Base-by-base conservation (phyloP, 1,139 yeast genomes). In the Yamadazyma friedrichii region DNA sequence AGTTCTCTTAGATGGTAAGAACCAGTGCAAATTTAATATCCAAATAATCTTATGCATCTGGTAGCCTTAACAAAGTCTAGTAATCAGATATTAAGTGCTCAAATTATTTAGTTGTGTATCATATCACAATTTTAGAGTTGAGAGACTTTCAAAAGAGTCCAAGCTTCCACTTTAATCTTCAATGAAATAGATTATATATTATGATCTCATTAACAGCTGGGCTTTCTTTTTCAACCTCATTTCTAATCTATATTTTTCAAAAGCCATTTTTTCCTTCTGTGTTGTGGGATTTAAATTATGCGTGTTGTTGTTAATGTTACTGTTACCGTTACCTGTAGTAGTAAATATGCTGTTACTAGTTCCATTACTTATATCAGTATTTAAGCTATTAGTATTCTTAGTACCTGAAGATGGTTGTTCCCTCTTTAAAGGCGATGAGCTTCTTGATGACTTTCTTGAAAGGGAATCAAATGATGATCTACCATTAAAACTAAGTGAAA, bases 171-270 rank as follows among this genome's bases (percentile, higher is more conserved):
- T 20, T 6, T 20, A 20, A 20, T 20, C 24, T 6, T 20, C 8
- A 20, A 8, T 8, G 8, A 20, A 20, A 20, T 20, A 20, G 5
- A 20, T 20, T 9, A 6, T 22, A 22, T 26, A 13, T 40, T 39
- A 40, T 31, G 47, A 46, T 36, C 49, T 61, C 44, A 66, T 47
- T 54, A 68, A 49, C 61, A 54, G 68, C 46, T 69, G 74, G 2
- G 69, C 74, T 47, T 61, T 68, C 58, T 69, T 71, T 55, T 72
- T 72, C 34, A 72, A 52, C 38, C 76, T 53, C 74, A 69, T 64
- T 47, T 72, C 78, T 46, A 71, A 44, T 36, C 76, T 53, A 30
- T 55, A 54, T 49, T 72, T 72, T 47, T 72, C 78, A 48, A 70
- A 70, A 31, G 66, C 66, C 65, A 70, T 55, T 42, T 66, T 61